Base-by-base conservation (phyloP, 2,329 filamentous ascomycete genomes). In the Neonectria magnoliae region DNA sequence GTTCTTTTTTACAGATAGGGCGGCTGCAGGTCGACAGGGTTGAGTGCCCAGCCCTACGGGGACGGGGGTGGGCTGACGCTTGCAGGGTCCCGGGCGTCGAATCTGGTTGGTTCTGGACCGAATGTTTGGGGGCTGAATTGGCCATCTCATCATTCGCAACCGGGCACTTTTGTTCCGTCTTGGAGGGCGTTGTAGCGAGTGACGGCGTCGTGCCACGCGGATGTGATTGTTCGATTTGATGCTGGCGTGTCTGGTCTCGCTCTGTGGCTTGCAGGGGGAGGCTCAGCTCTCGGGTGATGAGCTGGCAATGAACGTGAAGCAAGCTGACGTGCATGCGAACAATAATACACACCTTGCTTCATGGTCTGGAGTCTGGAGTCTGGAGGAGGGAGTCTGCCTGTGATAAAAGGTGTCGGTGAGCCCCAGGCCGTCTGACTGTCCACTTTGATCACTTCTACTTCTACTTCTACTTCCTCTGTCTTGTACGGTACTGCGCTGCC, bases 11-110 rank as follows among this genome's bases (percentile, higher is more conserved):
- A 10, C 42, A n/a, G 13, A 16, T 7, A 22, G 11, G 27, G 42
- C 38, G n/a, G 41, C 16, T 20, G 18, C 29, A 33, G 44, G 18
- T 14, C 36, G n/a, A 57, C 33, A 41, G 18, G 44, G 55, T 29
- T 38, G 44, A 27, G 11, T 18, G n/a, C 16, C 33, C 48, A 45
- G 57, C 47, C 48, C 48, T 44, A 45, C 20, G 31, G 8, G 22
- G 33, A 33, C 33, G 33, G 42, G 41, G 11, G 31, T 51, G 58
- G 52, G 31, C 36, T 60, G 58, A 60, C 51, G 51, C 58, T 55
- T 54, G 50, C 41, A 54, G 51, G 51, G 29, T 27, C 31, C 20
- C 33, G 5, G 29, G 6, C 29, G 14, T 47, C 45, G 16, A 29
- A 13, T 36, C 29, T 48, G 25, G 25, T 14, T 29, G 14, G 25